These are phyloP conservation scores for Tranzscheliella williamsii DNA, from an alignment of 1,284 basidiomycete genomes.

Conservation along the genomic window DNA sequence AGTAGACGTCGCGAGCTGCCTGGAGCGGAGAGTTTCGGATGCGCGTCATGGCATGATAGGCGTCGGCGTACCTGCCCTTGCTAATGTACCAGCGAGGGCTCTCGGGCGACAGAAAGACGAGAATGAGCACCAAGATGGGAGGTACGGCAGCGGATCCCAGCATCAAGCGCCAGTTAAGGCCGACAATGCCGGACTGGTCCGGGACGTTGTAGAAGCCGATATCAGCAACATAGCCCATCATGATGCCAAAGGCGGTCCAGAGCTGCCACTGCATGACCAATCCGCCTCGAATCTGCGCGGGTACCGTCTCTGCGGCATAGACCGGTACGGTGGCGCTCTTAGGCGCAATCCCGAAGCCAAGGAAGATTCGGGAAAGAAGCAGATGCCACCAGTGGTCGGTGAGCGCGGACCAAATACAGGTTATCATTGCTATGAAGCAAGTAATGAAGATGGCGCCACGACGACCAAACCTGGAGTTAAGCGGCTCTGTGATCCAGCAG, in stretches of 20 bases:
- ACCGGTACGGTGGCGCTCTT: constrained; percentile 67
- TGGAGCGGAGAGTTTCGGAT: constrained; percentile 71
- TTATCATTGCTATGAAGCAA: constrained; percentile 68
- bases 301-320: constrained; percentile 63
- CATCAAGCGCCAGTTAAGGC: constrained; percentile 36
- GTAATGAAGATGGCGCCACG: constrained; percentile 73
- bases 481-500: constrained; percentile 72
- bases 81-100: constrained; percentile 52
- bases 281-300: constrained; percentile 72
- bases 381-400: constrained; percentile 74
- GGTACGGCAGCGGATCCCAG: constrained; percentile 28
- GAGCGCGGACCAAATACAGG: constrained; percentile 72
- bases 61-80: constrained; percentile 14
- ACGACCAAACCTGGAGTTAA: constrained; percentile 71
- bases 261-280: constrained; percentile 74
- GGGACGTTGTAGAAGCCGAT: constrained; percentile 1
- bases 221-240: constrained; percentile 64
- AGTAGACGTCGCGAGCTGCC: constrained; percentile 69
- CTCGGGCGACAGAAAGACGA: constrained; percentile 50
- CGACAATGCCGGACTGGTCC: background rate
- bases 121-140: constrained; percentile 13
- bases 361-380: constrained; percentile 70
- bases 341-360: constrained; percentile 73
- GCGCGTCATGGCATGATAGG: background rate
- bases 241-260: constrained; percentile 76